Evolutionary conservation across 805 yeast species (phyloP).

Genomic region (Saturnispora gosingensis): DNA sequence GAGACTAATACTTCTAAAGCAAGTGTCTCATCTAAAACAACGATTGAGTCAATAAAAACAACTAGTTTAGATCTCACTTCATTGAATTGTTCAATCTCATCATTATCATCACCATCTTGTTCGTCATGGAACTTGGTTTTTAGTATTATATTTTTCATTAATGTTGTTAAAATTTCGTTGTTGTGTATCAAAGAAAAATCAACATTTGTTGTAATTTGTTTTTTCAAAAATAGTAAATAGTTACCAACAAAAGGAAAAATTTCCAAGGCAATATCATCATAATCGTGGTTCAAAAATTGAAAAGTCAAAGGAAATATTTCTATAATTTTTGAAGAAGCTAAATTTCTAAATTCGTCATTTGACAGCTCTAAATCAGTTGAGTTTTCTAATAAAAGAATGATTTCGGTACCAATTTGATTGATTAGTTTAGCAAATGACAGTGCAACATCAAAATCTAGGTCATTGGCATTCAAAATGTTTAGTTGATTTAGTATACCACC

Average conservation of each 20-base stretch:
- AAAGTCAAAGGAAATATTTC: constrained; percentile 66
- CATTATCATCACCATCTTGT: constrained; percentile 52
- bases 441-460: constrained; percentile 51
- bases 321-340: constrained; percentile 38
- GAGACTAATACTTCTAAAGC: constrained; percentile 29
- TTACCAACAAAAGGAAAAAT: constrained; percentile 74
- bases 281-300: constrained; percentile 66
- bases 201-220: constrained; percentile 30
- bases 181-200: constrained; percentile 25
- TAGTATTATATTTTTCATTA: constrained; percentile 59
- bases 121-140: constrained; percentile 76
- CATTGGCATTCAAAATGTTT: constrained; percentile 31
- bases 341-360: constrained; percentile 32
- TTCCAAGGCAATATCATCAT: constrained; percentile 80
- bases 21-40: constrained; percentile 31
- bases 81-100: constrained; percentile 63
- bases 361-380: constrained; percentile 27
- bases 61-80: constrained; percentile 72
- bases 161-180: constrained; percentile 46
- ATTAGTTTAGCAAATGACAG: constrained; percentile 69
- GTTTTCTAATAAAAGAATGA: constrained; percentile 57
- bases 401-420: constrained; percentile 67
- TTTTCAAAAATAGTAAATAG: constrained; percentile 62
- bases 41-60: constrained; percentile 76
- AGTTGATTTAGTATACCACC: constrained; percentile 40